A percentile compares a stretch with the other conserved stretches of the same genome.
Evolutionary conservation across 2,329 filamentous ascomycete species (phyloP).

Genomic region (Aspergillus sp.): DNA sequence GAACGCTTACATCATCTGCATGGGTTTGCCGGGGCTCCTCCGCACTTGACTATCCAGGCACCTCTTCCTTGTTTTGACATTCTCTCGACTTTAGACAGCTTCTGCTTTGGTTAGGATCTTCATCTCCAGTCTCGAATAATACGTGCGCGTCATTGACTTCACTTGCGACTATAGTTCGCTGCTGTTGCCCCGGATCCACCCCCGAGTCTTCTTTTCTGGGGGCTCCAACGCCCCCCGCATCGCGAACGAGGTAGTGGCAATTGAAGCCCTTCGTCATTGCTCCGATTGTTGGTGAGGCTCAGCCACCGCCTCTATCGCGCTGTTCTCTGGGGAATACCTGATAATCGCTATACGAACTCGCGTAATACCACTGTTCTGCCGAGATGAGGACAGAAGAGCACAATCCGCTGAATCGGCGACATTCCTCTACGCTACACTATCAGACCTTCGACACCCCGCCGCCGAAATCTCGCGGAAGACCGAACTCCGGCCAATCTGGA

Average conservation of each 20-base stretch:
- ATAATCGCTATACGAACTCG: not conserved
- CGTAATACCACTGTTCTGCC: not conserved
- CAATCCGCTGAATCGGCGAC: conserved; percentile 38
- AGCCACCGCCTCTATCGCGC: not conserved
- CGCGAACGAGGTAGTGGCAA: conserved; percentile 5
- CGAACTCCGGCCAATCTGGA: conserved; percentile 44
- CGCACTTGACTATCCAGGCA: conserved; percentile 1
- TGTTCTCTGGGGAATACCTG: not conserved
- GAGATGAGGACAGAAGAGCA: conserved; percentile 34
- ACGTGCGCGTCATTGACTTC: not conserved
- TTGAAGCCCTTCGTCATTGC: conserved; percentile 4
- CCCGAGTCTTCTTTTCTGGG: conserved; percentile 5
- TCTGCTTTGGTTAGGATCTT: not conserved
- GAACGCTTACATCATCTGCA: conserved; percentile 10
- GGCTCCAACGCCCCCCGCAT: conserved; percentile 10
- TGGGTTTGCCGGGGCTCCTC: conserved; percentile 5
- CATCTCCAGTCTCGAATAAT: not conserved
- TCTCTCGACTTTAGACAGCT: not conserved
- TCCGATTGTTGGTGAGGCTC: not conserved
- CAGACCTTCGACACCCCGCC: conserved; percentile 52
- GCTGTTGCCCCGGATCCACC: not conserved
- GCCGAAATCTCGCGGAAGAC: conserved; percentile 49
- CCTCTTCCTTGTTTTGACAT: not conserved
- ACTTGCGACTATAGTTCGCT: not conserved
- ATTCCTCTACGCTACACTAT: conserved; percentile 49